A percentile compares a stretch with the other conserved stretches of the same genome.
Conservation (phyloP, 1,284 basidiomycete species). For the Inonotus obliquus region DNA sequence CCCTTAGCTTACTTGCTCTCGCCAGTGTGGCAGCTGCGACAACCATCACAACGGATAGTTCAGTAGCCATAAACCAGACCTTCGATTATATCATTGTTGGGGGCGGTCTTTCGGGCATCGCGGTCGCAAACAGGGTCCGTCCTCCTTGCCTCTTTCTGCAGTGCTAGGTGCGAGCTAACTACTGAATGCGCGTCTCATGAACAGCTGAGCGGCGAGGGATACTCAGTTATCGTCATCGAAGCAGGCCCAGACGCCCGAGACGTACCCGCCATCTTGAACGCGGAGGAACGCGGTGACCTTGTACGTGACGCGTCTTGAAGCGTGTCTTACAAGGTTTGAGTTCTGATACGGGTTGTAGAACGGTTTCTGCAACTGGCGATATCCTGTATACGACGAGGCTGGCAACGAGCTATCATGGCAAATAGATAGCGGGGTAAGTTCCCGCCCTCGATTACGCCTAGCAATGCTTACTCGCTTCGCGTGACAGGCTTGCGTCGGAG, state of each 20-base stretch:
- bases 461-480: not conserved
- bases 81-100: slow-evolving; percentile 47
- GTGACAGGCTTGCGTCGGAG: slow-evolving; percentile 14
- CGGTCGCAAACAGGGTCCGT: slow-evolving; percentile 32
- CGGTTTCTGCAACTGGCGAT: slow-evolving; percentile 15
- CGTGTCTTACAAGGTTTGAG: not conserved
- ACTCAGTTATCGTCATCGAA: slow-evolving; percentile 23
- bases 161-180: not conserved
- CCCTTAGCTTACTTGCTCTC: not conserved
- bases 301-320: not conserved
- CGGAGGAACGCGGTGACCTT: slow-evolving; percentile 6
- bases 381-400: slow-evolving; percentile 10
- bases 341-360: not conserved
- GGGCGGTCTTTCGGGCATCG: slow-evolving; percentile 41
- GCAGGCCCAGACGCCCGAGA: slow-evolving; percentile 19
- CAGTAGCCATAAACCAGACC: slow-evolving; percentile 14
- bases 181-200: not conserved
- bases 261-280: slow-evolving; percentile 9
- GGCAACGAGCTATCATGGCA: slow-evolving; percentile 8
- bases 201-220: slow-evolving; percentile 14
- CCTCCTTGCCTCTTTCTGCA: not conserved
- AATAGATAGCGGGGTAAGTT: slow-evolving; percentile 11
- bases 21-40: not conserved
- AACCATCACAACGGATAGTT: slow-evolving; percentile 7
- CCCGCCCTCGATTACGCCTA: not conserved